Conservation (phyloP, 345 rosid species). For the Cardamine chenopodiifolia region DNA sequence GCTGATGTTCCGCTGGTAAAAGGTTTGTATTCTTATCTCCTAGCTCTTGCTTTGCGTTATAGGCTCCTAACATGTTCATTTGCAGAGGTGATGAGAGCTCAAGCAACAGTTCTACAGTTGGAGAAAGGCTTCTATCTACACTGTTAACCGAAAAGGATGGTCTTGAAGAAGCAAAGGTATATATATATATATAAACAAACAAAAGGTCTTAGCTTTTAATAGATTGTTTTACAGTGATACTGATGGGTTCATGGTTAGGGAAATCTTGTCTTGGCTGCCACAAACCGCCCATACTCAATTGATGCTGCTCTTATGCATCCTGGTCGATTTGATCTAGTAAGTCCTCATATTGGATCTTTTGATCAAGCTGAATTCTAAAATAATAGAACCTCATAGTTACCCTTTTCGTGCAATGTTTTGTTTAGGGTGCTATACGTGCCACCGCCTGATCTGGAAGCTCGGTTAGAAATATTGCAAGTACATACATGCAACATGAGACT, state of each 20-base stretch:
- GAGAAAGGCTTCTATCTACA: constrained; percentile 93
- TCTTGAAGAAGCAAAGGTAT: constrained; percentile 80
- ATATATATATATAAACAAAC: constrained; percentile 15
- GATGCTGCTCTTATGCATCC: constrained; percentile 98
- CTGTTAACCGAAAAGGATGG: constrained; percentile 98
- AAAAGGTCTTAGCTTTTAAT: not conserved
- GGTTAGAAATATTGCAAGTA: constrained; percentile 70
- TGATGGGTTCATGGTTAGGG: constrained; percentile 52
- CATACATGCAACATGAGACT: constrained; percentile 82
- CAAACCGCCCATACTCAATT: constrained; percentile 86
- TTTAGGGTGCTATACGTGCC: constrained; percentile 78
- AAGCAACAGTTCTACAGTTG: constrained; percentile 64
- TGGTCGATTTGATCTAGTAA: constrained; percentile 90
- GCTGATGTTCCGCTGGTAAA: constrained; percentile 87
- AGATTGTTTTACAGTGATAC: not conserved
- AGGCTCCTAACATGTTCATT: not conserved
- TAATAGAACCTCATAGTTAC: not conserved
- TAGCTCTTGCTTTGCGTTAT: not conserved
- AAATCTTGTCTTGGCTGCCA: constrained; percentile 87
- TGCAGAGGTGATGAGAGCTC: constrained; percentile 70
- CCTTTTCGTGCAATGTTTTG: not conserved
- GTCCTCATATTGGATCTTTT: not conserved
- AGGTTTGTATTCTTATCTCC: constrained; percentile 50
- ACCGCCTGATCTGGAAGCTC: constrained; percentile 77
- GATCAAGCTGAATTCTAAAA: not conserved